These are phyloP conservation scores for Lizonia empirigonia DNA, from an alignment of 2,329 filamentous ascomycete species.

Conservation along the genomic window DNA sequence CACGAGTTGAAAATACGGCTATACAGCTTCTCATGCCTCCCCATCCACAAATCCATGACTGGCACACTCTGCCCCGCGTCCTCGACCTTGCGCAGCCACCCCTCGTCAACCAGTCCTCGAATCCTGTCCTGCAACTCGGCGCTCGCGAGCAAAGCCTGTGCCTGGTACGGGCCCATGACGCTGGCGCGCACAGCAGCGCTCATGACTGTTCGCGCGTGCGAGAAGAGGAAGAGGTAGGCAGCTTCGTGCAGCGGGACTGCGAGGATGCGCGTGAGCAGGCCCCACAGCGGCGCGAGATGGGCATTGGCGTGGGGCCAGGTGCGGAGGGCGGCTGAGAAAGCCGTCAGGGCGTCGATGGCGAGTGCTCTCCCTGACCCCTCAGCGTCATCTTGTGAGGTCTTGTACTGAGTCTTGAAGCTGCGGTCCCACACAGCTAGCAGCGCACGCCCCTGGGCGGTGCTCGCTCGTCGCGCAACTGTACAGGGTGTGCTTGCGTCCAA, in stretches of 20 bases:
- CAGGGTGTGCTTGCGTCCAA: slow-evolving; percentile 79
- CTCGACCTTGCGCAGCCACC: slow-evolving; percentile 64
- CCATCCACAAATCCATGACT: slow-evolving; percentile 81
- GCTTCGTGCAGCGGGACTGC: slow-evolving; percentile 66
- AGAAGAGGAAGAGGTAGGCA: slow-evolving; percentile 76
- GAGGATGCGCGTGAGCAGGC: slow-evolving; percentile 67
- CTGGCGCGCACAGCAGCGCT: slow-evolving; percentile 78
- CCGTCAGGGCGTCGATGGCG: slow-evolving; percentile 33
- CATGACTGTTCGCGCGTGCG: slow-evolving; percentile 76
- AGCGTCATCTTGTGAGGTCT: background rate
- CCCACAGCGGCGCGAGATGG: slow-evolving; percentile 74
- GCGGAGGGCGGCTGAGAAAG: slow-evolving; percentile 40
- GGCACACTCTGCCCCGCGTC: slow-evolving; percentile 77
- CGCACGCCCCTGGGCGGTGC: slow-evolving; percentile 75
- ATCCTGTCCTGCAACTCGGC: slow-evolving; percentile 64
- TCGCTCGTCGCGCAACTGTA: slow-evolving; percentile 77
- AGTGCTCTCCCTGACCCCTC: background rate
- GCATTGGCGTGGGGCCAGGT: slow-evolving; percentile 49
- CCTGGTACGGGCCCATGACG: slow-evolving; percentile 80
- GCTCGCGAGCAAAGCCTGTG: slow-evolving; percentile 73
- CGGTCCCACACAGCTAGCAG: slow-evolving; percentile 78
- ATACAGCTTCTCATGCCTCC: slow-evolving; percentile 81
- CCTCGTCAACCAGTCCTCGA: slow-evolving; percentile 61
- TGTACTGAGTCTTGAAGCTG: slow-evolving; percentile 58
- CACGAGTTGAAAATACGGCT: slow-evolving; percentile 86